phyloP scores from a whole-genome alignment of 1,284 basidiomycete genomes.

The Cutaneotrichosporon cavernicola region DNA sequence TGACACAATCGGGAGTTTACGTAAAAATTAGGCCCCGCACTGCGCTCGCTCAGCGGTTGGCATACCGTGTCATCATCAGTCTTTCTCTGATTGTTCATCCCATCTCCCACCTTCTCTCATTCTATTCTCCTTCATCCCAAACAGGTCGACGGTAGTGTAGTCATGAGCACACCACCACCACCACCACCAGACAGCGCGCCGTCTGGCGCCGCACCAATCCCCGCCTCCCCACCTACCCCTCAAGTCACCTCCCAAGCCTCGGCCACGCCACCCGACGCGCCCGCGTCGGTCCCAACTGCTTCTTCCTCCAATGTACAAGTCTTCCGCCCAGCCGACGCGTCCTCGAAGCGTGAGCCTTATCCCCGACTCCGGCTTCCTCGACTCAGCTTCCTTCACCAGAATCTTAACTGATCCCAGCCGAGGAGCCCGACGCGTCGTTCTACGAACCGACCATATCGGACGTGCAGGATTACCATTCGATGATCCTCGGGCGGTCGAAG shows the following conservation, averaged over 20 bases:
- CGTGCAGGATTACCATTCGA: constrained; percentile 43
- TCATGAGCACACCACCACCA: background rate
- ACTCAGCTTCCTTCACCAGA: background rate
- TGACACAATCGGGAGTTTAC: background rate
- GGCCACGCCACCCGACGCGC: background rate
- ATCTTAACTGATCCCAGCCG: constrained; percentile 4
- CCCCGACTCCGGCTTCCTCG: background rate
- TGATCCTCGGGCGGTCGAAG: constrained; percentile 37
- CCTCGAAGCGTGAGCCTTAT: constrained; percentile 3
- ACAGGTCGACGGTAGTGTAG: background rate
- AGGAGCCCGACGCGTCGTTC: constrained; percentile 35
- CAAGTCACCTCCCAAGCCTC: background rate
- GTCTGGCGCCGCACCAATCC: background rate
- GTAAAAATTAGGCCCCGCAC: background rate
- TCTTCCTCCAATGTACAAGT: constrained; percentile 3
- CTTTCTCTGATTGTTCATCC: background rate
- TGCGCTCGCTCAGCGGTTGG: constrained; percentile 4
- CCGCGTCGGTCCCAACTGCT: background rate
- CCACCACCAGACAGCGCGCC: background rate
- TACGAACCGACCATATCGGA: constrained; percentile 47
- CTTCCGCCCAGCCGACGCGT: background rate
- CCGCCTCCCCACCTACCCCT: background rate
- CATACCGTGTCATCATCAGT: background rate
- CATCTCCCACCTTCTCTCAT: background rate
- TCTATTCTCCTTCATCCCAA: background rate